A percentile compares a stretch with the other conserved stretches of the same genome.
Evolutionary conservation across 2,329 filamentous ascomycete genomes (phyloP).

Genomic region (Trichoderma sp.): DNA sequence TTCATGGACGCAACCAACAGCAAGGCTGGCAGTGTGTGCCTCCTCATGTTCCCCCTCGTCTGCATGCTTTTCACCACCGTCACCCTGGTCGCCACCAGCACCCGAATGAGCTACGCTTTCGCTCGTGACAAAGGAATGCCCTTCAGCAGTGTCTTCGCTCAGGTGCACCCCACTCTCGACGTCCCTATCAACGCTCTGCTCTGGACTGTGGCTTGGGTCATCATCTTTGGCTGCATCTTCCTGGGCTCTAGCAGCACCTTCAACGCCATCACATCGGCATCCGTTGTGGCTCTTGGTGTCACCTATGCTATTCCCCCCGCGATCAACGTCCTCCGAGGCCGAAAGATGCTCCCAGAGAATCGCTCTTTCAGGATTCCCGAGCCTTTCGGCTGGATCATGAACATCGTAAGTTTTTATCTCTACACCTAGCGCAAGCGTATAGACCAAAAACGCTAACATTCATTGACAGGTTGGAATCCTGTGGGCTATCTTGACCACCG

Average conservation of each 20-base stretch:
- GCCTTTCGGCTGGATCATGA: conserved; percentile 38
- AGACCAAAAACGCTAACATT: neutral
- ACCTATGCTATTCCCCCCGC: conserved; percentile 73
- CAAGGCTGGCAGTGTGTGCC: conserved; percentile 60
- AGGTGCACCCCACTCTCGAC: conserved; percentile 58
- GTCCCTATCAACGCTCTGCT: conserved; percentile 67
- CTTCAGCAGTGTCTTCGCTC: conserved; percentile 57
- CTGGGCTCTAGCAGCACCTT: conserved; percentile 66
- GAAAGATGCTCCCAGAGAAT: conserved; percentile 60
- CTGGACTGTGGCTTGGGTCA: conserved; percentile 59
- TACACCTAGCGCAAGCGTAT: neutral
- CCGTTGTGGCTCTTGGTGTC: conserved; percentile 70
- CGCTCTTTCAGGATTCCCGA: conserved; percentile 38
- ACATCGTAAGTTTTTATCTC: conserved; percentile 25
- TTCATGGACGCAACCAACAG: conserved; percentile 62
- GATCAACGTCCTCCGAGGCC: conserved; percentile 66
- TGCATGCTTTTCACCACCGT: conserved; percentile 65
- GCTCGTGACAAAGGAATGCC: conserved; percentile 66
- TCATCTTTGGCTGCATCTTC: conserved; percentile 69
- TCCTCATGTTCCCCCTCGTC: conserved; percentile 64
- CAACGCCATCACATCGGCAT: conserved; percentile 69
- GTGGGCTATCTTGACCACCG: conserved; percentile 68
- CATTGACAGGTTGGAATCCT: conserved; percentile 49
- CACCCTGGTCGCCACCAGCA: conserved; percentile 64
- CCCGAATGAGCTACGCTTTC: conserved; percentile 67